Base-by-base conservation (phyloP, 1,284 basidiomycete species). In the Golubevia pallescens region DNA sequence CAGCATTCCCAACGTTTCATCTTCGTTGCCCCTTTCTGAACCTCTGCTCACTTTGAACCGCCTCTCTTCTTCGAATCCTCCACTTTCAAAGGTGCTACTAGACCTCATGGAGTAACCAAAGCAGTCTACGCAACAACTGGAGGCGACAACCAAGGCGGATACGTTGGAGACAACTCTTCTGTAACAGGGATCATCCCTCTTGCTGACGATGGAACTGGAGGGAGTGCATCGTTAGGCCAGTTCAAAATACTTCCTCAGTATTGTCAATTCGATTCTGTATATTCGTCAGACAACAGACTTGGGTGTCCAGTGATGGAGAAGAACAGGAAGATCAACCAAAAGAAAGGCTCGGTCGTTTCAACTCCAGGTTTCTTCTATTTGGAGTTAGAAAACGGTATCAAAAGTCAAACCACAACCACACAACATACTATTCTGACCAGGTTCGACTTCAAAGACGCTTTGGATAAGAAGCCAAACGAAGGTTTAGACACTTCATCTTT, bases 131-230 rank as follows among this genome's bases (percentile, higher is more conserved):
- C 69, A 56, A 65, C 70, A 16, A 60, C 59, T 14, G 28, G 51
- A 4, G 8, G 28, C 0, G 38, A 24, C 55, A 72, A 72, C 24
- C 70, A 72, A 53, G 70, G 63, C 14, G 70, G 70, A 3, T 73
- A 70, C 32, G 68, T 73, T 2, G 60, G 67, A 10, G 63, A 73
- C 48, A 54, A 59, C 14, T 57, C 61, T 1, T 55, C 14, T 2
- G 65, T 73, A 32, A 65, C 58, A 61, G 67, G 68, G 38, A 66
- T 69, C 62, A 70, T 65, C 42, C 67, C 68, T 1, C 57, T 69
- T 0, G 68, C 69, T 64, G 70, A 73, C 57, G 68, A 70, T n/a
- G 70, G 70, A 3, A 73, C 70, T 0, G 70, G 70, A 1, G 70
- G 70, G 5, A 28, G 14, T 0, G 51, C 65, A 0, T 67, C 65